phyloP scores from a whole-genome alignment of 2,329 filamentous ascomycete genomes.

The Calonectria ilicicola region DNA sequence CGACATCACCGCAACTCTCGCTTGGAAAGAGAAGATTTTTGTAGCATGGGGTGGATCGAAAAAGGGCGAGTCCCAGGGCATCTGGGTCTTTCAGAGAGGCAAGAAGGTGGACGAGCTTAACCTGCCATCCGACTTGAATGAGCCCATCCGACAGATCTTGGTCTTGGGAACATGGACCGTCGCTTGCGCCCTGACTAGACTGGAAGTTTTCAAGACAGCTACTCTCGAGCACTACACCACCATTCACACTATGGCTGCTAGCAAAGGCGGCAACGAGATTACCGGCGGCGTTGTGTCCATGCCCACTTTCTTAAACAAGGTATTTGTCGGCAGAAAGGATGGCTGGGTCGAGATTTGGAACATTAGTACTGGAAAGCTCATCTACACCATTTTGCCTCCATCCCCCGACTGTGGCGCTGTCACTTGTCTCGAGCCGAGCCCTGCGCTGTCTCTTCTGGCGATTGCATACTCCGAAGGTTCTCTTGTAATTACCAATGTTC shows the following conservation, averaged over 20 bases:
- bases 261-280: slow-evolving; percentile 73
- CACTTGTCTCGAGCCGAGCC: slow-evolving; percentile 87
- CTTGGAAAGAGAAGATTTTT: slow-evolving; percentile 88
- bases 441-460: slow-evolving; percentile 86
- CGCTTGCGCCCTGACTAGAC: slow-evolving; percentile 77
- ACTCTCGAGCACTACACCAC: slow-evolving; percentile 93
- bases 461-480: slow-evolving; percentile 87
- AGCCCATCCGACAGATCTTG: slow-evolving; percentile 82
- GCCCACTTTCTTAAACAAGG: slow-evolving; percentile 96
- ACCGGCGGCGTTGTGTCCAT: slow-evolving; percentile 86
- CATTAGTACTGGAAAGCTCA: slow-evolving; percentile 87
- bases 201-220: slow-evolving; percentile 90
- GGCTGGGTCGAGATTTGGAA: slow-evolving; percentile 98
- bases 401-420: slow-evolving; percentile 80
- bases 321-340: slow-evolving; percentile 88
- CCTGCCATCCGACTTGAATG: slow-evolving; percentile 71
- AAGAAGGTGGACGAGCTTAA: slow-evolving; percentile 84
- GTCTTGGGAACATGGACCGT: slow-evolving; percentile 94
- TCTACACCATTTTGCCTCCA: slow-evolving; percentile 89
- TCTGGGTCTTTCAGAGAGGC: slow-evolving; percentile 94
- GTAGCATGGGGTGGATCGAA: slow-evolving; percentile 85
- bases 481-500: slow-evolving; percentile 84
- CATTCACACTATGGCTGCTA: slow-evolving; percentile 70
- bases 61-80: slow-evolving; percentile 68
- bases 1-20: slow-evolving; percentile 85